phyloP scores from a whole-genome alignment of 2,329 filamentous ascomycete species.

The Fusarium sp. region DNA sequence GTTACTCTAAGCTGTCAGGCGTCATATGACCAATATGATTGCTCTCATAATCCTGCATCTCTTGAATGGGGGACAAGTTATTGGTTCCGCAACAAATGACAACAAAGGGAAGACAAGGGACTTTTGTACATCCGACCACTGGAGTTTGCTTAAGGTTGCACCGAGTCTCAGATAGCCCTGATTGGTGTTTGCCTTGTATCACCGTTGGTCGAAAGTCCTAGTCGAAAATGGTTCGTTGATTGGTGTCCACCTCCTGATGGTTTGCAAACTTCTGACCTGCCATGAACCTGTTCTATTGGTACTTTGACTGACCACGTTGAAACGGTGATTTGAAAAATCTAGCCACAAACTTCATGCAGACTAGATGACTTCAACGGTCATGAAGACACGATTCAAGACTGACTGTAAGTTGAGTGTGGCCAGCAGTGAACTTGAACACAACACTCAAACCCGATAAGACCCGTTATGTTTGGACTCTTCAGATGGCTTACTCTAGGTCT shows the following conservation, averaged over 20 bases:
- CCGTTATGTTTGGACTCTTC: background rate
- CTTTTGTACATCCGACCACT: background rate
- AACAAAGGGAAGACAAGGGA: background rate
- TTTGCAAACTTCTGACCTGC: background rate
- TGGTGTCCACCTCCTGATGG: background rate
- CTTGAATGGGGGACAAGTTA: background rate
- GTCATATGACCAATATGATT: background rate
- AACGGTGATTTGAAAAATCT: background rate
- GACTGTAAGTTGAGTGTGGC: background rate
- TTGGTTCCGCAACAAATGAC: background rate
- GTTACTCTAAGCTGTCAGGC: background rate
- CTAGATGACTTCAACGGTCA: background rate
- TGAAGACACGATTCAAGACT: background rate
- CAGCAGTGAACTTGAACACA: background rate
- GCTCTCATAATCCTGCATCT: background rate
- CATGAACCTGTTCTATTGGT: background rate
- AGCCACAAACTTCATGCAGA: background rate
- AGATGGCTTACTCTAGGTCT: background rate
- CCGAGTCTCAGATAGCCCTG: background rate
- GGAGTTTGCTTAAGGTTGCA: background rate
- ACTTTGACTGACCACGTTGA: background rate
- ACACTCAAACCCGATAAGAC: background rate
- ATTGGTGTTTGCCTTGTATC: background rate
- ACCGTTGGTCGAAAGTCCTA: background rate
- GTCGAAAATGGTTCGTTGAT: background rate